Conservation (phyloP, 371 early-diverging fungal species). For the Mortierella sp. region DNA sequence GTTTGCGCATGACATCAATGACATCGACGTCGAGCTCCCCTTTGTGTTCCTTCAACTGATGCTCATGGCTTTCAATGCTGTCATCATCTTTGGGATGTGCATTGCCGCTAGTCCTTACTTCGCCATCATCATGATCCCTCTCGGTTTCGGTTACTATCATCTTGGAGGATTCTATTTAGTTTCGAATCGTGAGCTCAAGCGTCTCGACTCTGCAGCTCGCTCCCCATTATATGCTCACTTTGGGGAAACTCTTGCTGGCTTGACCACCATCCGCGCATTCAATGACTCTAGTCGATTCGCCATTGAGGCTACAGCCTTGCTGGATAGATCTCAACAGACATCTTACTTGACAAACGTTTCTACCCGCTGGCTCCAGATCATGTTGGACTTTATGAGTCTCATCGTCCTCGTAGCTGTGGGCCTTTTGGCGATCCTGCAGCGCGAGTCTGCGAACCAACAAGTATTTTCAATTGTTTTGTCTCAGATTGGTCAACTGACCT, state of each 20-base stretch:
- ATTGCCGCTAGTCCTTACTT: conserved; percentile 16
- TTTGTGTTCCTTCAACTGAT: conserved; percentile 12
- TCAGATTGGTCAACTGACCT: conserved; percentile 22
- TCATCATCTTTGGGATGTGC: conserved; percentile 10
- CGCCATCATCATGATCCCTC: conserved; percentile 13
- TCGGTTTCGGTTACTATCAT: conserved; percentile 25
- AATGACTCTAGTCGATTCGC: conserved; percentile 36
- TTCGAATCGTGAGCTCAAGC: conserved; percentile 65
- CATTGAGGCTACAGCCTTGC: conserved; percentile 15
- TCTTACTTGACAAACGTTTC: conserved; percentile 16
- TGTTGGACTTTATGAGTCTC: conserved; percentile 17
- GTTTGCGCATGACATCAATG: conserved; percentile 85
- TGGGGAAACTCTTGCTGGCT: conserved; percentile 63
- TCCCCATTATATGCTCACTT: conserved; percentile 65
- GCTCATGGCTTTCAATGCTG: not conserved
- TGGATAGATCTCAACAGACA: conserved; percentile 19
- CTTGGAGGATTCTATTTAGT: conserved; percentile 65
- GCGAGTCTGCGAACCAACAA: conserved; percentile 4
- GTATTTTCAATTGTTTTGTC: conserved; percentile 13
- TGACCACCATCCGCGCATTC: conserved; percentile 67
- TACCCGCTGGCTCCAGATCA: conserved; percentile 17
- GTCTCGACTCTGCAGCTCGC: conserved; percentile 63
- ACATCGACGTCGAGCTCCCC: conserved; percentile 65
- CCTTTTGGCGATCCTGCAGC: conserved; percentile 21
- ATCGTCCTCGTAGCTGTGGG: conserved; percentile 12